phyloP scores from a whole-genome alignment of 2,329 filamentous ascomycete species.

The Alternaria arbusti region DNA sequence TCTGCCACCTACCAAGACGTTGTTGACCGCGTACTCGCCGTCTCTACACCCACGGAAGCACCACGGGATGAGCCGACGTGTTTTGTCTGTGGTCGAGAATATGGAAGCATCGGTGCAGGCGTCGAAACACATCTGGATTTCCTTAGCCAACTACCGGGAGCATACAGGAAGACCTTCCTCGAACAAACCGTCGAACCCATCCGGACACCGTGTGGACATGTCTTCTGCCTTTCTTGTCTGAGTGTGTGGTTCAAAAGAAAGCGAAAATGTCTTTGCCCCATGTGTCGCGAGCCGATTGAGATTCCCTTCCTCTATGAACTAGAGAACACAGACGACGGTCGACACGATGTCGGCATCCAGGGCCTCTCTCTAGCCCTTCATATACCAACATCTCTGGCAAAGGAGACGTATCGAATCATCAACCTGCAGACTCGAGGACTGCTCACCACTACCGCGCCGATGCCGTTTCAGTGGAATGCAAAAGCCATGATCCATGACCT shows the following conservation, averaged over 20 bases:
- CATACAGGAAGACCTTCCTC: neutral
- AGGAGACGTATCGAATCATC: neutral
- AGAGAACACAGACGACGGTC: neutral
- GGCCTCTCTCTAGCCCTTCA: neutral
- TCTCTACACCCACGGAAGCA: neutral
- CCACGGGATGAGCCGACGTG: neutral
- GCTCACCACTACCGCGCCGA: neutral
- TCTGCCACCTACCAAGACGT: constrained; percentile 1
- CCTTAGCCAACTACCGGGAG: constrained; percentile 1
- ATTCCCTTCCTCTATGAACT: neutral
- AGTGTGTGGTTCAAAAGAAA: neutral
- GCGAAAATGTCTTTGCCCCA: neutral
- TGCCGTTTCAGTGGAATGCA: neutral
- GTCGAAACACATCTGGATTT: neutral
- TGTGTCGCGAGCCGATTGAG: constrained; percentile 2
- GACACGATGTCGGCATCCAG: neutral
- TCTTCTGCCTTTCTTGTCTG: constrained; percentile 4
- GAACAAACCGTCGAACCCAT: neutral
- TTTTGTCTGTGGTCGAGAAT: neutral
- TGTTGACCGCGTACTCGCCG: neutral
- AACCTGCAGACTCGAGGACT: neutral
- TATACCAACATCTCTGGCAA: neutral
- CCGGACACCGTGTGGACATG: constrained; percentile 5
- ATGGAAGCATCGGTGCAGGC: neutral
- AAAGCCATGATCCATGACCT: neutral